A percentile compares a stretch with the other conserved stretches of the same genome.
Conservation (phyloP, 148 eudicot genomes). For the Salicornia ramosissima region DNA sequence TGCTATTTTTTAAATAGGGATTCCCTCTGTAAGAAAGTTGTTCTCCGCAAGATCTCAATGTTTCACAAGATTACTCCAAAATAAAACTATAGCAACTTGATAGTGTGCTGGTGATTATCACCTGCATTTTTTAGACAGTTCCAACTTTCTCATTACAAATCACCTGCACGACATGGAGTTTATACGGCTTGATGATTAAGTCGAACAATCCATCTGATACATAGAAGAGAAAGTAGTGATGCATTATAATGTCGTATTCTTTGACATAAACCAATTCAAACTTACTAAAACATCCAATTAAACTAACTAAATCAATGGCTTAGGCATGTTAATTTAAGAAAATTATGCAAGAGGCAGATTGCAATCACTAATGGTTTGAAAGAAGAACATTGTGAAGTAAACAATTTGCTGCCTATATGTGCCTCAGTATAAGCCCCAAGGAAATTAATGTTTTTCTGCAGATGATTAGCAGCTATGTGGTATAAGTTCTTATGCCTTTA, state of each 20-base stretch:
- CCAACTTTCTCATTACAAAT: neutral
- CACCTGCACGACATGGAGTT: too few relatives aligned
- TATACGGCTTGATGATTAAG: neutral
- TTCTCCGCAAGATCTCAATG: neutral
- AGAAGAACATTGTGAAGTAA: neutral
- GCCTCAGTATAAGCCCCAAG: neutral
- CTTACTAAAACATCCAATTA: neutral
- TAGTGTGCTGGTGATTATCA: neutral
- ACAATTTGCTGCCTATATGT: neutral
- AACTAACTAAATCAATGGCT: neutral
- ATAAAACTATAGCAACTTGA: neutral
- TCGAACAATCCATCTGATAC: neutral
- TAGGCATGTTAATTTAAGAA: neutral
- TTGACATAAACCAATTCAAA: neutral
- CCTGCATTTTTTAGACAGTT: neutral
- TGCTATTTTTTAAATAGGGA: too few relatives aligned
- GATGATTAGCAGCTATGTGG: neutral
- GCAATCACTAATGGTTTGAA: neutral
- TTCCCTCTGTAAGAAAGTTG: too few relatives aligned
- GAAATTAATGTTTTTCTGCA: neutral
- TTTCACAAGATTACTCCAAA: neutral
- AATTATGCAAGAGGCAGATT: neutral
- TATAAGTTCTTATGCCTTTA: neutral
- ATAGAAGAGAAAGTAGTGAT: neutral
- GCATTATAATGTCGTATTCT: neutral